phyloP scores from a whole-genome alignment of 305 asterid species.

The Rubia peregrina region DNA sequence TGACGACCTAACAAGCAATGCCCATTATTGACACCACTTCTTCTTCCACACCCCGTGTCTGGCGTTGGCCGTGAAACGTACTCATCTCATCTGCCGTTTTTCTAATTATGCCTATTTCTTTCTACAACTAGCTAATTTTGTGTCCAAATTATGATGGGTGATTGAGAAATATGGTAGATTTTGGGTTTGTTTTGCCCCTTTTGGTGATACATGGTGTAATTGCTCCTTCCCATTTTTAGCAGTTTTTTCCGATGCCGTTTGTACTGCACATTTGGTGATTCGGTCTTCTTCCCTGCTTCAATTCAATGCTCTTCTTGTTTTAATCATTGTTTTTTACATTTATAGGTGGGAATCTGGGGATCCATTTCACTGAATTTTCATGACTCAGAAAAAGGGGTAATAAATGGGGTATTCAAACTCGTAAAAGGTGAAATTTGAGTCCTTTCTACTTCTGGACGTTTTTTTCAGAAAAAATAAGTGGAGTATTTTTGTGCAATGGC shows the following conservation, averaged over 20 bases:
- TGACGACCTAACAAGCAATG: background rate
- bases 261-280: background rate
- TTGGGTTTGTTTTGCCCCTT: slow-evolving; percentile 5
- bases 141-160: background rate
- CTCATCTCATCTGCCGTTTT: background rate
- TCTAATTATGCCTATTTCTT: background rate
- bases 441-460: too few species aligned
- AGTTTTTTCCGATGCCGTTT: background rate
- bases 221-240: background rate
- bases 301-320: background rate
- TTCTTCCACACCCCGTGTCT: background rate
- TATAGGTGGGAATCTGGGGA: background rate
- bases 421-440: background rate
- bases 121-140: background rate
- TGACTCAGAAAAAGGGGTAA: background rate
- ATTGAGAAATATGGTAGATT: background rate
- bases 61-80: background rate
- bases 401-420: background rate
- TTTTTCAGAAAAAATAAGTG: too few species aligned
- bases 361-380: background rate
- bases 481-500: too few species aligned
- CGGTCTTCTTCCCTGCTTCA: background rate
- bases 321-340: background rate
- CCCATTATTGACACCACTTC: background rate
- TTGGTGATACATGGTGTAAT: slow-evolving; percentile 6